Percentiles rank a stretch among this genome's conserved stretches.
Evolutionary conservation across 441 rosid species (phyloP).

Genomic region (Sinapis alba): DNA sequence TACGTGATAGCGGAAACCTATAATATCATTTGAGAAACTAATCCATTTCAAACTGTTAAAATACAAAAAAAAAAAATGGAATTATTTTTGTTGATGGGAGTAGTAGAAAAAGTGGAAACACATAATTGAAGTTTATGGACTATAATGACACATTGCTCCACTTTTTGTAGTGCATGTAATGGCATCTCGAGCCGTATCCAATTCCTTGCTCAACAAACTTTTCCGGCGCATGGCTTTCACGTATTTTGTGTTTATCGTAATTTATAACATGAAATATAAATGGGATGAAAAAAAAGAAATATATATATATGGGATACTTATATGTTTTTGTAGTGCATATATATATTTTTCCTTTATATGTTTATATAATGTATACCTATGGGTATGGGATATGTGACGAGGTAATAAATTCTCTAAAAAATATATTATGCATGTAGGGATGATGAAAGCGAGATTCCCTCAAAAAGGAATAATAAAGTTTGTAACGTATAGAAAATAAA

Average conservation of each 20-base stretch:
- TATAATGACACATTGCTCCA: slow-evolving; percentile 31
- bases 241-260: slow-evolving; percentile 21
- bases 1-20: background rate
- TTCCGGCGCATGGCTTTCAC: slow-evolving; percentile 38
- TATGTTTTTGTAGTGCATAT: too few species aligned
- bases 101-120: slow-evolving; percentile 10
- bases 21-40: background rate
- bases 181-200: slow-evolving; percentile 35
- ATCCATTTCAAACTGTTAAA: background rate
- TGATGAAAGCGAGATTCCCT: slow-evolving; percentile 40
- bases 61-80: background rate
- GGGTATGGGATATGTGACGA: slow-evolving; percentile 28
- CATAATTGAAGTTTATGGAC: slow-evolving; percentile 25
- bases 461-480: slow-evolving; percentile 26
- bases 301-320: background rate
- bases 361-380: background rate
- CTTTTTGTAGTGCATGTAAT: slow-evolving; percentile 33
- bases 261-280: background rate
- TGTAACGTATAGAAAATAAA: slow-evolving; percentile 11
- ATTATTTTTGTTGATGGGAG: slow-evolving; percentile 5
- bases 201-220: slow-evolving; percentile 40
- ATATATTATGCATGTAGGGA: slow-evolving; percentile 4
- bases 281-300: background rate
- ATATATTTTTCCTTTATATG: too few species aligned
- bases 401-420: too few species aligned